Conservation (phyloP, 2,329 filamentous ascomycete genomes). For the Diaporthe vexans region DNA sequence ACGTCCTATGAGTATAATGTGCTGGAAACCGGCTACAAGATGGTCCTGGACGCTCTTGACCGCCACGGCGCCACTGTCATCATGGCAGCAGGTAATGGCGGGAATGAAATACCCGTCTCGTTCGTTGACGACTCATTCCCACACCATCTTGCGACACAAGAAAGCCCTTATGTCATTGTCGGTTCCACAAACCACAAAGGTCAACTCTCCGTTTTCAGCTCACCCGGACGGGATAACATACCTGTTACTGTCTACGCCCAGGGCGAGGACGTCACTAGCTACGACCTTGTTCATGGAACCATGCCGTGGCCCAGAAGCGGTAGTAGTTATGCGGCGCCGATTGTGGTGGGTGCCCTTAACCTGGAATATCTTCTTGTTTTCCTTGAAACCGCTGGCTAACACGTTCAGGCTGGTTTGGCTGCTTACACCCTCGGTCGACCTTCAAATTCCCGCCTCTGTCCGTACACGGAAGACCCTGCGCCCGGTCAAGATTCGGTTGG, state of each 20-base stretch:
- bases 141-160: background rate
- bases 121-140: background rate
- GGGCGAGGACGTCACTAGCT: background rate
- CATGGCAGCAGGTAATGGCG: background rate
- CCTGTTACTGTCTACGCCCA: constrained; percentile 14
- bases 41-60: background rate
- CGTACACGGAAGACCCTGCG: background rate
- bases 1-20: background rate
- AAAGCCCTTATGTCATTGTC: background rate
- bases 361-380: background rate
- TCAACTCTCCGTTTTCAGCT: background rate
- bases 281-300: constrained; percentile 4
- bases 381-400: background rate
- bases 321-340: constrained; percentile 4
- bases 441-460: background rate
- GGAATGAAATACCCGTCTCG: background rate
- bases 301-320: background rate
- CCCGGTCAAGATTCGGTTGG: constrained; percentile 6
- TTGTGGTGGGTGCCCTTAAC: background rate
- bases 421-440: constrained; percentile 1
- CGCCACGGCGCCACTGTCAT: background rate
- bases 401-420: constrained; percentile 1
- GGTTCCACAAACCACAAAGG: constrained; percentile 11
- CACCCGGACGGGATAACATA: background rate
- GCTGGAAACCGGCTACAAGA: background rate